Evolutionary conservation across 352 stramenopile species (phyloP).

Genomic region (Globisporangium canariense): DNA sequence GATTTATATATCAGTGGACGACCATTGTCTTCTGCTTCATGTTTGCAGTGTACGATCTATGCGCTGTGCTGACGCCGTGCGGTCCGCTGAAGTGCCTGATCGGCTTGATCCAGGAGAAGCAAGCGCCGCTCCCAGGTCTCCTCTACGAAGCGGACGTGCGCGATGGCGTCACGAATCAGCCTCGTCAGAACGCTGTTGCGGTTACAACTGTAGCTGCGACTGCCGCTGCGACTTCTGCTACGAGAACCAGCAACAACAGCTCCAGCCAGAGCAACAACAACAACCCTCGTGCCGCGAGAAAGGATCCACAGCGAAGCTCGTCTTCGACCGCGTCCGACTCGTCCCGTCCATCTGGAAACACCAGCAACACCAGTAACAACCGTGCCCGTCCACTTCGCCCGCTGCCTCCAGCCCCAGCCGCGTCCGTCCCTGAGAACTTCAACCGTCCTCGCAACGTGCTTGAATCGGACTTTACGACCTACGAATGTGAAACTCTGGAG

Average conservation of each 20-base stretch:
- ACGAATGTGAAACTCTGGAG: constrained; percentile 78
- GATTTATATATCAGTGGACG: constrained; percentile 53
- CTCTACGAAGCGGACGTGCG: constrained; percentile 94
- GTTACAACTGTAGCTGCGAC: not conserved
- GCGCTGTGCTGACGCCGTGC: constrained; percentile 96
- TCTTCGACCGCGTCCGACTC: constrained; percentile 37
- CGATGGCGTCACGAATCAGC: constrained; percentile 61
- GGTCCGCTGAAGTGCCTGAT: constrained; percentile 93
- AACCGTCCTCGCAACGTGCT: constrained; percentile 62
- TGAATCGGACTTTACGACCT: constrained; percentile 71
- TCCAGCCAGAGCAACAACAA: constrained; percentile 16
- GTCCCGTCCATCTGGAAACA: constrained; percentile 20
- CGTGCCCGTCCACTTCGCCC: constrained; percentile 18
- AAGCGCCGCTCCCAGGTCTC: constrained; percentile 88
- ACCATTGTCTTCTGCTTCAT: constrained; percentile 92
- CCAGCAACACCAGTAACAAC: constrained; percentile 17
- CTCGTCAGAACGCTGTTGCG: constrained; percentile 13
- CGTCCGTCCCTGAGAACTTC: constrained; percentile 12
- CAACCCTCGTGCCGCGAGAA: constrained; percentile 11
- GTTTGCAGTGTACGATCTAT: constrained; percentile 98
- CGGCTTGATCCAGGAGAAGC: constrained; percentile 91
- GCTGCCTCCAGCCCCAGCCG: constrained; percentile 16
- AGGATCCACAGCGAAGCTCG: constrained; percentile 25
- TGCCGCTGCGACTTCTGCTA: not conserved
- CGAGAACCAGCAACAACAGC: constrained; percentile 2